phyloP scores from a whole-genome alignment of 345 rosid genomes.

The Sisymbrium altissimum region DNA sequence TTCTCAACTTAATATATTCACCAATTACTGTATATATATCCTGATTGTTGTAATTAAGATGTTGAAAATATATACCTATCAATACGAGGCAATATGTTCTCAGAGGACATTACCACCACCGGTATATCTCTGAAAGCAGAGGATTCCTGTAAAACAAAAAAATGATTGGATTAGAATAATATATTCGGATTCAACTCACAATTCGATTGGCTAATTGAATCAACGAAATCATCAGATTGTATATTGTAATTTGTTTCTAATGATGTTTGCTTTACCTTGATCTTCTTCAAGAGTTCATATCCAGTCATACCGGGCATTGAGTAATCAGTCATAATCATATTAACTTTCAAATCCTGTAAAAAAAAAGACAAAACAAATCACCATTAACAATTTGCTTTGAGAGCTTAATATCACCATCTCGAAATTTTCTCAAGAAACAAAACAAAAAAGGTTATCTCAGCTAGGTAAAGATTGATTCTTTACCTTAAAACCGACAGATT shows the following conservation, averaged over 20 bases:
- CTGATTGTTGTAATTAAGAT: background rate
- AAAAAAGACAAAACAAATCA: background rate
- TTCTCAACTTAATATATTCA: background rate
- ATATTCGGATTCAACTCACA: background rate
- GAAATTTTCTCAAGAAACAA: background rate
- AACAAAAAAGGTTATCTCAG: background rate
- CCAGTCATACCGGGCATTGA: conserved; percentile 92
- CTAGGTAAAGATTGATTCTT: background rate
- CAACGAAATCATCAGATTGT: background rate
- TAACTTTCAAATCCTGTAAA: conserved; percentile 65
- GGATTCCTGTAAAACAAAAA: conserved; percentile 44
- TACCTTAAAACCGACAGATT: conserved; percentile 54
- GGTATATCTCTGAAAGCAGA: conserved; percentile 64
- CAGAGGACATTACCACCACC: conserved; percentile 82
- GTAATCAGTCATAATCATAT: conserved; percentile 75
- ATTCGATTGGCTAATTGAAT: background rate
- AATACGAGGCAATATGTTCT: conserved; percentile 64
- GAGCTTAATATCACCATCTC: background rate
- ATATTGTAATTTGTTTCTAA: no score
- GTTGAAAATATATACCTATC: conserved; percentile 47
- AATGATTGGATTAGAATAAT: conserved; percentile 2
- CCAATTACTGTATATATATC: background rate
- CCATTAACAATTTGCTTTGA: background rate
- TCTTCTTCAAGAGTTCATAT: conserved; percentile 76
- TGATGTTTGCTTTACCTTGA: conserved; percentile 48